Base-by-base conservation (phyloP, 2,329 filamentous ascomycete species). In the Thielaviopsis punctulata region DNA sequence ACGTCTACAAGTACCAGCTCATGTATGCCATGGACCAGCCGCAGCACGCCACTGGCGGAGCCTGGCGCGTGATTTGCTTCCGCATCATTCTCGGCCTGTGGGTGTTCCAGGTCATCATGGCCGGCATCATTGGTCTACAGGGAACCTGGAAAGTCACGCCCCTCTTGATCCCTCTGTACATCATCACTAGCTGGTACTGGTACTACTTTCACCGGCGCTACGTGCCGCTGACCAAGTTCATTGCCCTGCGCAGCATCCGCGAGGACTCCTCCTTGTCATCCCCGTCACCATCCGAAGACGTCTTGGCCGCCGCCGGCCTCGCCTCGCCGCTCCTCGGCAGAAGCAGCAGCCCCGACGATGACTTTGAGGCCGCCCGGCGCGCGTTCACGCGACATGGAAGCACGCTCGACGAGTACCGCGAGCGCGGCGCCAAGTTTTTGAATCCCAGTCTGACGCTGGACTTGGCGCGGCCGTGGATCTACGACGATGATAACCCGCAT, bases 1-100 rank as follows among this genome's bases (percentile, higher is more conserved):
- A 90, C 62, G 85, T 86, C 27, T 93, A 94, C 75, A 95, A 95
- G 65, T 98, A 98, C 67, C 93, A 98, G 69, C 73, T 98, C 4
- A 73, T 98, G 4, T 98, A 98, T 65, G 88, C 92, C 27, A 98
- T 98, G 92, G 89, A 96, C 60, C 90, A 96, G 64, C 85, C 87
- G 15, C 87, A 93, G 62, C 88, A 95, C 63, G 87, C 88, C 15
- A 96, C 90, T 0, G 93, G 93, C 19, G 81, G 84, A 56, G 88
- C 89, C 4, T 98, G 92, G 92, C 83, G 85, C 48, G 94, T 98
- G 76, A 95, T 98, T 57, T 95, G 88, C 67, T 87, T 92, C 62
- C 85, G 92, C 33, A 76, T 95, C 55, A 78, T 96, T 52, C 70
- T 95, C 22, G 92, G 92, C 1, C 68, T 95, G 9, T 68, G 93